Conservation (phyloP, 805 yeast species). For the Sugiyamaella smithiae region DNA sequence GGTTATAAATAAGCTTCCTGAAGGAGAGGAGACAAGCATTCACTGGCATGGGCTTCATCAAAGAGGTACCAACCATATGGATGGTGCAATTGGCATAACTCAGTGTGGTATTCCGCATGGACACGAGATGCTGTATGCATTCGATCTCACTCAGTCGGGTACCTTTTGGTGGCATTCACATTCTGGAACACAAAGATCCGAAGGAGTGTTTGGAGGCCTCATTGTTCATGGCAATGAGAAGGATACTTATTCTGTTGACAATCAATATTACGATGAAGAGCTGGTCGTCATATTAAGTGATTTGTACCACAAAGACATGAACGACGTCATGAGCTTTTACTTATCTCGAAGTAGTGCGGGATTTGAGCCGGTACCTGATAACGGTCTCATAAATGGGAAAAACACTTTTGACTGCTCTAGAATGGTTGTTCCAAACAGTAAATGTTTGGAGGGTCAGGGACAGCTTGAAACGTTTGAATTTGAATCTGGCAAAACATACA, state of each 20-base stretch:
- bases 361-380: slow-evolving; percentile 38
- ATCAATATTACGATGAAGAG: slow-evolving; percentile 30
- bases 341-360: slow-evolving; percentile 38
- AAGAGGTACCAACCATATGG: slow-evolving; percentile 45
- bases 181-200: slow-evolving; percentile 43
- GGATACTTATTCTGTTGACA: slow-evolving; percentile 25
- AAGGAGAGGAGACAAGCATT: slow-evolving; percentile 44
- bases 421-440: slow-evolving; percentile 10
- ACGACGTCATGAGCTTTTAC: slow-evolving; percentile 36
- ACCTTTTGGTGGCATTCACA: slow-evolving; percentile 59
- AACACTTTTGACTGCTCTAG: slow-evolving; percentile 31
- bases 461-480: slow-evolving; percentile 8
- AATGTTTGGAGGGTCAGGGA: slow-evolving; percentile 8
- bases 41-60: slow-evolving; percentile 56
- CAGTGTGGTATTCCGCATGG: slow-evolving; percentile 54
- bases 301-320: slow-evolving; percentile 37
- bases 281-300: slow-evolving; percentile 40
- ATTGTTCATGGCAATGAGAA: slow-evolving; percentile 41
- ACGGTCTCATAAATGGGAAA: slow-evolving; percentile 44
- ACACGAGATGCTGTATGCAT: slow-evolving; percentile 40
- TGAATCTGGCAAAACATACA: slow-evolving; percentile 14
- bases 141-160: slow-evolving; percentile 43
- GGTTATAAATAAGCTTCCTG: slow-evolving; percentile 41
- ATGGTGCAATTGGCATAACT: slow-evolving; percentile 50
- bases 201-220: slow-evolving; percentile 49